Evolutionary conservation across 208 protist species (phyloP), one percentile per base, ranked within the genome.

Genomic region (Wallacemonas sp.): DNA sequence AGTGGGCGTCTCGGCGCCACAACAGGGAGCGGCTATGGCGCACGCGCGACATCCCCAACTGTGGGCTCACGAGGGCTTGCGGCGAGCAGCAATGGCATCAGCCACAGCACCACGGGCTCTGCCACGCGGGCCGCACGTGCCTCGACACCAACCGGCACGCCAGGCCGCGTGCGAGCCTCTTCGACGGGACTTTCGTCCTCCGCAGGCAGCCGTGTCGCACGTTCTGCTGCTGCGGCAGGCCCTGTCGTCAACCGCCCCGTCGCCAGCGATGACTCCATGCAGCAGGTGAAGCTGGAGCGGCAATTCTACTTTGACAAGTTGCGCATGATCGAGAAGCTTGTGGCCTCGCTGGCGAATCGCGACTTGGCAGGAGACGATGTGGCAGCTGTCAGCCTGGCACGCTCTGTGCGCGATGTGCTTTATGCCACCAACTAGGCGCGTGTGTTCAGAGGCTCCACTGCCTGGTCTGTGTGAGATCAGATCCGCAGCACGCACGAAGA

Each of bases 231-330:
- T n/a, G 22, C 58, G 3, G 22, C 49, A 44, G 27, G 62, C 41
- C 24, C 61, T 8, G 30, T 36, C 42, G 53, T 49, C 17, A 30
- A 24, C 33, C 19, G n/a, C 27, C 39, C 34, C 2, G 34, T 41
- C 36, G 62, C 26, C 1, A 19, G 15, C 1, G 42, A 54, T 0
- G 70, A 62, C 19, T 66, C 73, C 6, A 44, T 79, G 15, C 14
- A 22, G 12, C 65, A 70, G 36, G 38, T 73, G 14, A 33, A 56
- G 60, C 56, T 72, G 38, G 84, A 90, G 47, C 71, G 81, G 15
- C 84, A 88, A 70, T 94, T 91, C 55, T 94, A 80, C 66, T 94
- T 91, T 62, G 88, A 90, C 60, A 95, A 93, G 72, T 73, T 93
- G 31, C 81, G 86, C 17, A 72, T 75, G 51, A 85, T 92, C 45